Evolutionary conservation across 2,329 filamentous ascomycete genomes (phyloP).

Genomic region (Colletotrichum viniferum): DNA sequence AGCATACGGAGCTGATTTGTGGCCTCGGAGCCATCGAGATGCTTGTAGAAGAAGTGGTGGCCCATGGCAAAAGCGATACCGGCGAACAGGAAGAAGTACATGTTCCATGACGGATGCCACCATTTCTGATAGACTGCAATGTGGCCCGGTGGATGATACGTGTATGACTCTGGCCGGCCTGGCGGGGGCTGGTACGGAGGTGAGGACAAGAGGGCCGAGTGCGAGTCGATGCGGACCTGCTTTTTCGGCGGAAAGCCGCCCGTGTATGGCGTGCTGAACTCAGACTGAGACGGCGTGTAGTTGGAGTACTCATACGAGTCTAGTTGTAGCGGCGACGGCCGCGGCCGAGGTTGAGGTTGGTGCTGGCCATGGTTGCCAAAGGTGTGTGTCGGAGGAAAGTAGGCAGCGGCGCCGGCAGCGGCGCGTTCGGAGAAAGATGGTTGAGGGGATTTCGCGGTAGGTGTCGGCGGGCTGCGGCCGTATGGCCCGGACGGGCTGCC

Average conservation of each 20-base stretch:
- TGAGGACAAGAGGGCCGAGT: slow-evolving; percentile 10
- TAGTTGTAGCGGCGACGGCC: slow-evolving; percentile 16
- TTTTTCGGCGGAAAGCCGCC: neutral
- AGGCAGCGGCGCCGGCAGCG: neutral
- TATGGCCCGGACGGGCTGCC: slow-evolving; percentile 1
- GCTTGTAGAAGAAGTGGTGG: slow-evolving; percentile 39
- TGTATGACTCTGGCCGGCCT: neutral
- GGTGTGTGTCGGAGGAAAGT: neutral
- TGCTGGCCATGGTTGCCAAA: neutral
- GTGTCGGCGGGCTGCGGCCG: slow-evolving; percentile 3
- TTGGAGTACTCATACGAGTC: slow-evolving; percentile 8
- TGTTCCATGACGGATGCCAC: slow-evolving; percentile 40
- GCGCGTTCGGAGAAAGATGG: slow-evolving; percentile 6
- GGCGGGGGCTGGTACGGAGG: neutral
- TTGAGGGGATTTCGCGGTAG: neutral
- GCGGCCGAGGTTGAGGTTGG: neutral
- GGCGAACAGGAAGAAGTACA: slow-evolving; percentile 37
- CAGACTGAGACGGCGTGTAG: slow-evolving; percentile 10
- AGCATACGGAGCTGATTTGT: slow-evolving; percentile 37
- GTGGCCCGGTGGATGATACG: slow-evolving; percentile 8
- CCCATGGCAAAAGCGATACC: slow-evolving; percentile 35
- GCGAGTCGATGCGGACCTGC: slow-evolving; percentile 13
- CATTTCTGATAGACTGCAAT: slow-evolving; percentile 21
- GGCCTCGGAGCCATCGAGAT: slow-evolving; percentile 32
- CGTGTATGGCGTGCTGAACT: slow-evolving; percentile 5